phyloP scores from a whole-genome alignment of 2,329 filamentous ascomycete species.

The Trichoderma harzianum region DNA sequence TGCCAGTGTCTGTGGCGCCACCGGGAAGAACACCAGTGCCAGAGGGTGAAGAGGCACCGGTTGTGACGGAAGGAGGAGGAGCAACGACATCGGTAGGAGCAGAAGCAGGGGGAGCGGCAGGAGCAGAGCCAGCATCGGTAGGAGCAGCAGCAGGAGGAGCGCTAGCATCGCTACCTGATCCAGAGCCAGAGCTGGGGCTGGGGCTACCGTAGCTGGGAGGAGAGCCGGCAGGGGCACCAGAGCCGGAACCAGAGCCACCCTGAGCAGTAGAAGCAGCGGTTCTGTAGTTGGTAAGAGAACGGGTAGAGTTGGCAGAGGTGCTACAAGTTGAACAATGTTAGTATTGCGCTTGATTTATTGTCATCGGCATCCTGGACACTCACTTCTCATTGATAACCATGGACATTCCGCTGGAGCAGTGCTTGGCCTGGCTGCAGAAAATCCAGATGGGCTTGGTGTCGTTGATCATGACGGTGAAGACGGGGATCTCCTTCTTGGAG shows the following conservation, averaged over 20 bases:
- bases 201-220: neutral
- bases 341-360: conserved; percentile 11
- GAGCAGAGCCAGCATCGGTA: conserved; percentile 17
- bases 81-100: conserved; percentile 19
- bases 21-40: conserved; percentile 22
- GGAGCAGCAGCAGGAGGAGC: conserved; percentile 21
- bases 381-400: conserved; percentile 75
- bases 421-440: conserved; percentile 70
- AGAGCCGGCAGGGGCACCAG: conserved; percentile 2
- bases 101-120: conserved; percentile 18
- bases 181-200: neutral
- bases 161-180: neutral
- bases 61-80: conserved; percentile 16
- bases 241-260: conserved; percentile 5
- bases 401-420: conserved; percentile 73
- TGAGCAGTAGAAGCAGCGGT: conserved; percentile 30
- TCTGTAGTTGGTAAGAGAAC: conserved; percentile 51
- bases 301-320: conserved; percentile 49
- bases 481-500: conserved; percentile 52
- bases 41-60: conserved; percentile 23
- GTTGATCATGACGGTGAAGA: conserved; percentile 69
- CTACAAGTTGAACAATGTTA: conserved; percentile 26
- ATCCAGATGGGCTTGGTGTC: conserved; percentile 71
- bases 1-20: conserved; percentile 22
- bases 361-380: conserved; percentile 30